phyloP scores from a whole-genome alignment of 2,329 filamentous ascomycete genomes.

The Aspergillus sp. region DNA sequence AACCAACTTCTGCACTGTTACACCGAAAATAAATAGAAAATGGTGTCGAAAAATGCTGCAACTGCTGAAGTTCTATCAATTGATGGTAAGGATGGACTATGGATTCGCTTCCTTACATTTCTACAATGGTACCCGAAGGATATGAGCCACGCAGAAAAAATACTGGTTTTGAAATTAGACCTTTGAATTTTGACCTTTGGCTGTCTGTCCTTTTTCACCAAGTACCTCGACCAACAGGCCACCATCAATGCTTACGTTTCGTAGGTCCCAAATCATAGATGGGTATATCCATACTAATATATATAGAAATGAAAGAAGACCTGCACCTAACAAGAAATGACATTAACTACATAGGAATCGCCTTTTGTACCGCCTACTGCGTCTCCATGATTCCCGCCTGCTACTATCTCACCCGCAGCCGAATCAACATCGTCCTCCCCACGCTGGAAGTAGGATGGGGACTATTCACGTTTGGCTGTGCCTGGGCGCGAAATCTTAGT shows the following conservation, averaged over 20 bases:
- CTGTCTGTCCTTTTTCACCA: slow-evolving; percentile 43
- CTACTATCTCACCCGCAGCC: slow-evolving; percentile 29
- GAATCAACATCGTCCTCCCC: slow-evolving; percentile 17
- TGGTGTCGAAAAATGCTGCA: no score
- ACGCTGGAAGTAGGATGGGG: slow-evolving; percentile 18
- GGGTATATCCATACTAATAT: no score
- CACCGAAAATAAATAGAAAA: no score
- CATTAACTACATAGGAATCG: slow-evolving; percentile 22
- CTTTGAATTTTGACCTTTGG: slow-evolving; percentile 38
- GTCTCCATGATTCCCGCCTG: slow-evolving; percentile 37
- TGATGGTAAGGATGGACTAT: slow-evolving; percentile 4
- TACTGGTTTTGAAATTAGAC: slow-evolving; percentile 44
- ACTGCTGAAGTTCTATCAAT: no score
- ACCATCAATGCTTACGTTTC: slow-evolving; percentile 40
- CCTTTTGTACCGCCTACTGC: slow-evolving; percentile 35
- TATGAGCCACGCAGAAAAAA: slow-evolving; percentile 28
- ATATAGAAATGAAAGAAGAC: slow-evolving; percentile 19
- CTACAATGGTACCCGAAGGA: slow-evolving; percentile 10
- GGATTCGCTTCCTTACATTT: slow-evolving; percentile 8
- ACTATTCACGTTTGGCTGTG: slow-evolving; percentile 18
- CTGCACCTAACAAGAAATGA: slow-evolving; percentile 15
- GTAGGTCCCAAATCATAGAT: slow-evolving; percentile 1
- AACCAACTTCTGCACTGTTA: no score
- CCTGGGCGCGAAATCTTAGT: slow-evolving; percentile 9
- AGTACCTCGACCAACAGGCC: slow-evolving; percentile 41